phyloP scores from a whole-genome alignment of 2,329 filamentous ascomycete genomes.

The Metarhizium humberi region DNA sequence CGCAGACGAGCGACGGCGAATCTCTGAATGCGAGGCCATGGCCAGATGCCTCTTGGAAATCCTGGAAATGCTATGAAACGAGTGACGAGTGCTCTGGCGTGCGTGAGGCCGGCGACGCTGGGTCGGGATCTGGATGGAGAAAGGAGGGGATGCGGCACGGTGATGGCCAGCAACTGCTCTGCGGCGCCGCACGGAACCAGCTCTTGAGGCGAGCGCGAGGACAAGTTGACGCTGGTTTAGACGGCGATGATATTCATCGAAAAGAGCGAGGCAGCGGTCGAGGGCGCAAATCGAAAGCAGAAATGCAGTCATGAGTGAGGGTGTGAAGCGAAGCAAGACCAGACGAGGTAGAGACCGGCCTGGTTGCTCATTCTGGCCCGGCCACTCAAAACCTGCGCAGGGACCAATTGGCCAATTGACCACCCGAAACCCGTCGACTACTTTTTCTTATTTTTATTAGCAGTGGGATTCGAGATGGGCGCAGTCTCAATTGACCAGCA shows the following conservation, averaged over 20 bases:
- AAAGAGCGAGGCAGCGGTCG: slow-evolving; percentile 34
- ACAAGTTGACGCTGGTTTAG: slow-evolving; percentile 27
- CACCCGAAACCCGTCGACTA: too few species aligned
- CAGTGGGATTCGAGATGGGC: background rate
- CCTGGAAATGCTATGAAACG: slow-evolving; percentile 7
- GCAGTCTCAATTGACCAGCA: background rate
- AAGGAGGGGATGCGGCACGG: slow-evolving; percentile 23
- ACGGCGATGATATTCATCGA: slow-evolving; percentile 32
- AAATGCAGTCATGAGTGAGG: slow-evolving; percentile 36
- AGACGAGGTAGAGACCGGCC: background rate
- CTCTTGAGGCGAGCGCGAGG: slow-evolving; percentile 34
- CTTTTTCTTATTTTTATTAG: too few species aligned
- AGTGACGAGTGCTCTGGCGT: slow-evolving; percentile 2
- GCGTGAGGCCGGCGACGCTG: background rate
- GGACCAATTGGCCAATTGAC: background rate
- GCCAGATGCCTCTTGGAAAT: slow-evolving; percentile 16
- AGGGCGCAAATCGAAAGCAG: slow-evolving; percentile 37
- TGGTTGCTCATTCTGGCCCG: background rate
- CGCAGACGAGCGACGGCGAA: slow-evolving; percentile 30
- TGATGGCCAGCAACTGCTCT: slow-evolving; percentile 11
- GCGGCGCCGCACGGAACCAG: slow-evolving; percentile 29
- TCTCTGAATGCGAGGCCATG: slow-evolving; percentile 28
- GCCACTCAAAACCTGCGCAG: background rate
- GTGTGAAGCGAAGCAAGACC: slow-evolving; percentile 5
- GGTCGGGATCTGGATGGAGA: slow-evolving; percentile 15